Base-by-base conservation (phyloP, 495 filamentous ascomycete genomes). In the Aspergillus asperescens region DNA sequence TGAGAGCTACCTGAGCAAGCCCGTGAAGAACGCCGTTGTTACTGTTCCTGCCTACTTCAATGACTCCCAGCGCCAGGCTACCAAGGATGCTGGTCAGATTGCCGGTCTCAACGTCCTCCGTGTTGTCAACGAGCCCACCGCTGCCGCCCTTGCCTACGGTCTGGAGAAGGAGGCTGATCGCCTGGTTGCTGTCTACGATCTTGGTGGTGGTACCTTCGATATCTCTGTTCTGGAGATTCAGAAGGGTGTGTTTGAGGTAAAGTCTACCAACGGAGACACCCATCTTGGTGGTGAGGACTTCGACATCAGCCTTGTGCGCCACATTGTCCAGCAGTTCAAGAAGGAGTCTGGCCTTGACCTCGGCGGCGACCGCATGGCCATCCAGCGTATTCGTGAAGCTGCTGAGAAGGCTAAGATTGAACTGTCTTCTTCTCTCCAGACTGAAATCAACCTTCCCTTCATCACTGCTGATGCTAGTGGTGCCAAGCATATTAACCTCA, bases 371-470 rank as follows among this genome's bases (percentile, higher is more conserved):
- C 91, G 93, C 65, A 97, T 98, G 93, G 93, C 93, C 52, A 94
- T 98, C 61, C 93, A 98, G 80, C 82, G 93, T 77, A 96, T 98
- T 70, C 93, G 93, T 75, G 93, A 98, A 78, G 93, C 93, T 57
- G 93, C 94, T 56, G 93, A 98, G 83, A 98, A 98, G 84, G 93
- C 93, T 67, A 98, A 98, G 88, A 98, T 97, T 66, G 93, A 98
- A 77, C 81, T 98, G 56, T 97, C 93, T 3, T 96, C 91, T 18
- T 88, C 90, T 48, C 82, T 93, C 60, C 92, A 96, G 75, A 98
- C 93, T 52, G 93, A 98, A 71, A 96, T 97, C 77, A 95, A 93
- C 76, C 85, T 97, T 51, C 94, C 93, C 54, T 98, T 96, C 85
- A 98, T 98, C 75, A 94, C 90, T 65, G 93, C 93, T 57, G 90